These are phyloP conservation scores for Sugiyamaella mastotermitis DNA, from an alignment of 805 yeast species.

Conservation along the genomic window DNA sequence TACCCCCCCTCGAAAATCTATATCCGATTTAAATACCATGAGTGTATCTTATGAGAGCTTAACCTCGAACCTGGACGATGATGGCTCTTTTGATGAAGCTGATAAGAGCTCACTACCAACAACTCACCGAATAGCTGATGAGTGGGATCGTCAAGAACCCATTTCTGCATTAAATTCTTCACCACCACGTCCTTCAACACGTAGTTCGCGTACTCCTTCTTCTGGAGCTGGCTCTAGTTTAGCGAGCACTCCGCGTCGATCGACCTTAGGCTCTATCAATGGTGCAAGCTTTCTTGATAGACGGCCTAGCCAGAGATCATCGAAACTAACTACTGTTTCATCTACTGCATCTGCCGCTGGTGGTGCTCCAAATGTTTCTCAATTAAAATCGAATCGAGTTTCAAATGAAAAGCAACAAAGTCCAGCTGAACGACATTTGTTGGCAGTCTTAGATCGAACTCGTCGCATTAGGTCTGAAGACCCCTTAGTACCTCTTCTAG, in stretches of 20 bases:
- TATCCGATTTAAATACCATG: background rate
- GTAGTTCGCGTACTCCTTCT: background rate
- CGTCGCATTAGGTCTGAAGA: conserved; percentile 15
- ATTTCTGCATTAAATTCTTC: conserved; percentile 1
- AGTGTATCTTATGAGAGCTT: background rate
- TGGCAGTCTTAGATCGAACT: conserved; percentile 17
- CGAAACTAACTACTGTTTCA: background rate
- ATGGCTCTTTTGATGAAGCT: background rate
- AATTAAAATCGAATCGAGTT: no score
- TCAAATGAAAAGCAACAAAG: conserved; percentile 16
- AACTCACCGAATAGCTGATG: no score
- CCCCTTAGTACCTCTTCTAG: conserved; percentile 19
- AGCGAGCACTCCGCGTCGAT: no score
- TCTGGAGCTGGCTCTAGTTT: no score
- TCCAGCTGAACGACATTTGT: conserved; percentile 21
- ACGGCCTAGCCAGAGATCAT: no score
- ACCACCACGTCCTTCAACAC: background rate
- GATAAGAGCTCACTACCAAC: background rate
- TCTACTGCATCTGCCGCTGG: background rate
- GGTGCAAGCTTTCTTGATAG: background rate
- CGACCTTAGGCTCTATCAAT: background rate
- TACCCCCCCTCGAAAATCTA: background rate
- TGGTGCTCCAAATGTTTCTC: background rate
- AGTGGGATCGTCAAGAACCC: conserved; percentile 3
- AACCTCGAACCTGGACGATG: background rate